phyloP scores from a whole-genome alignment of 768 basidiomycete species.

The Trametes meyenii region DNA sequence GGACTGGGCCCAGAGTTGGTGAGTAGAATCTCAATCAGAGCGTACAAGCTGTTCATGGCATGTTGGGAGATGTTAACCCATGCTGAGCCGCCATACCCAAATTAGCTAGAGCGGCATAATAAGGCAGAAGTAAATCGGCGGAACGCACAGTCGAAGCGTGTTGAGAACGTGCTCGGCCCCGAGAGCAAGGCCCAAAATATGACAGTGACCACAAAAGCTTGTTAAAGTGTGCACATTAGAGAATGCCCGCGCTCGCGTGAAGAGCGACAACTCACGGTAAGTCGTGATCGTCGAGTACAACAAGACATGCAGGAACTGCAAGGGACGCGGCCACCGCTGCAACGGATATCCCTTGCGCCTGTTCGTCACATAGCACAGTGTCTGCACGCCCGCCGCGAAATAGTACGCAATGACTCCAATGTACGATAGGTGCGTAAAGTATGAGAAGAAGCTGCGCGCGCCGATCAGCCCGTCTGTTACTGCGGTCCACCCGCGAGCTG shows the following conservation, averaged over 20 bases:
- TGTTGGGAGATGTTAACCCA: conserved; percentile 66
- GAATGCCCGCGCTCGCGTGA: no score
- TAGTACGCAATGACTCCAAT: conserved; percentile 66
- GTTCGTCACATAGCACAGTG: conserved; percentile 43
- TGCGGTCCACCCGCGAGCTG: not conserved
- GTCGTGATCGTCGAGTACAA: conserved; percentile 53
- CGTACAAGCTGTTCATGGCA: conserved; percentile 58
- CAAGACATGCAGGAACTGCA: conserved; percentile 61
- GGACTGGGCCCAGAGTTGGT: conserved; percentile 55
- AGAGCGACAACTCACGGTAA: conserved; percentile 53
- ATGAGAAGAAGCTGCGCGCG: conserved; percentile 56
- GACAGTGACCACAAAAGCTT: conserved; percentile 65
- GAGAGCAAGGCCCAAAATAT: conserved; percentile 65
- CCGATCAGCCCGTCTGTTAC: not conserved
- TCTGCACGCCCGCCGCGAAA: conserved; percentile 60
- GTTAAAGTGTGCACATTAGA: not conserved
- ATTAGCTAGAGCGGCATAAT: conserved; percentile 10
- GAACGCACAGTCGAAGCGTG: conserved; percentile 42
- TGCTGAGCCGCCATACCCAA: conserved; percentile 36
- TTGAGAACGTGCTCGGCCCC: conserved; percentile 43
- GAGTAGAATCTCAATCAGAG: conserved; percentile 57
- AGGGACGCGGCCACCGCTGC: conserved; percentile 56
- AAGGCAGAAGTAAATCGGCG: not conserved
- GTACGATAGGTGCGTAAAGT: conserved; percentile 66
- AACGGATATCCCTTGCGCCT: conserved; percentile 48